Conservation (phyloP, 108 stramenopile genomes). For the Nitzschia putrida region DNA sequence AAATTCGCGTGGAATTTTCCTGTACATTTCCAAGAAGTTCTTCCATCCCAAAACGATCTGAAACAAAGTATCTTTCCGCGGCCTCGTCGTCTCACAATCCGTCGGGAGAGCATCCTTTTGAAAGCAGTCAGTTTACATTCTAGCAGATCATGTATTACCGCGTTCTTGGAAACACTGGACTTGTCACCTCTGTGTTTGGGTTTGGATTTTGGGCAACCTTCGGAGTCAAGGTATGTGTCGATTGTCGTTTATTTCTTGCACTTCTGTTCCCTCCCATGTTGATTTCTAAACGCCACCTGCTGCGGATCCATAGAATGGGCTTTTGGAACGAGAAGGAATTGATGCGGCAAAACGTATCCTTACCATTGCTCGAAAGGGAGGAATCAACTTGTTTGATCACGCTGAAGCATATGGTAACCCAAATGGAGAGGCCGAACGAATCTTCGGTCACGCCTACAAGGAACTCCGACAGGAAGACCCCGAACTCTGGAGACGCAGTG, state of each 20-base stretch:
- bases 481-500: constrained; percentile 41
- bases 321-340: constrained; percentile 41
- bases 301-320: neutral
- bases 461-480: constrained; percentile 43
- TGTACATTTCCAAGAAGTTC: constrained; percentile 1
- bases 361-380: constrained; percentile 39
- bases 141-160: constrained; percentile 14
- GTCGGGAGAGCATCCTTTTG: neutral
- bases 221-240: constrained; percentile 28
- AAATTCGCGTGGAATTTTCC: neutral
- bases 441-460: constrained; percentile 40
- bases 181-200: constrained; percentile 28
- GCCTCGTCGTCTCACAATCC: neutral
- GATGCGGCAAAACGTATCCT: constrained; percentile 38
- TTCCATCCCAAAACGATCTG: constrained; percentile 1
- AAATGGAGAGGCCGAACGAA: constrained; percentile 45
- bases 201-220: constrained; percentile 54
- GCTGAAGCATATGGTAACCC: constrained; percentile 44
- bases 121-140: neutral
- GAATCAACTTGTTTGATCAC: constrained; percentile 50
- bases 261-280: neutral
- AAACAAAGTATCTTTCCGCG: neutral
- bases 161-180: constrained; percentile 21
- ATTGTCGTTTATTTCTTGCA: neutral
- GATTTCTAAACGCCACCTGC: neutral